Percentiles rank a stretch among this genome's conserved stretches.
These are phyloP conservation scores for Leccinum brunneo-olivaceum DNA, from an alignment of 1,284 basidiomycete genomes.

Conservation along the genomic window DNA sequence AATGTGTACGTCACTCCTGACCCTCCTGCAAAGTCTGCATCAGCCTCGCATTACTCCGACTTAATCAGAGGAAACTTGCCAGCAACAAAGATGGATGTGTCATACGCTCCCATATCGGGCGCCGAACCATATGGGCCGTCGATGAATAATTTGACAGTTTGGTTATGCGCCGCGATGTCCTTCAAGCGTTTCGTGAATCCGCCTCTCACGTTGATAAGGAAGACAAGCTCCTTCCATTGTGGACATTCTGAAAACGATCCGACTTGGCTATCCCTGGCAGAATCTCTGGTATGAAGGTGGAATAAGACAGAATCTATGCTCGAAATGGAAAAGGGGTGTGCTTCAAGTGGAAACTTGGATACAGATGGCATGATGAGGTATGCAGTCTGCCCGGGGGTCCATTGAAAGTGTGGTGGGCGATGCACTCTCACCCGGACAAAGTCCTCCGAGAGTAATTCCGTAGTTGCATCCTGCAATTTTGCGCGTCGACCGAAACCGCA, in stretches of 20 bases:
- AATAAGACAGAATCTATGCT: slow-evolving; percentile 33
- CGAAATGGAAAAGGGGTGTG: slow-evolving; percentile 53
- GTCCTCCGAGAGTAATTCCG: slow-evolving; percentile 22
- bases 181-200: slow-evolving; percentile 37
- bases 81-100: slow-evolving; percentile 35
- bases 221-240: slow-evolving; percentile 38
- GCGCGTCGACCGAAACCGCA: slow-evolving; percentile 16
- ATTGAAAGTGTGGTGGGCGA: slow-evolving; percentile 24
- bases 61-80: slow-evolving; percentile 18
- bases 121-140: slow-evolving; percentile 41
- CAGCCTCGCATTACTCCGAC: background rate
- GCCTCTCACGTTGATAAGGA: slow-evolving; percentile 43
- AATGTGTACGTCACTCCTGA: slow-evolving; percentile 38
- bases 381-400: slow-evolving; percentile 46
- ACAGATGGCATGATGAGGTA: slow-evolving; percentile 42
- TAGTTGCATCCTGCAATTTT: slow-evolving; percentile 19
- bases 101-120: slow-evolving; percentile 31
- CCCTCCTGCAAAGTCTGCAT: slow-evolving; percentile 30
- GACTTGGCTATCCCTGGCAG: background rate
- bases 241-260: slow-evolving; percentile 2
- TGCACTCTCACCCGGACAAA: slow-evolving; percentile 21
- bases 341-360: slow-evolving; percentile 38
- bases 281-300: background rate
- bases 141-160: slow-evolving; percentile 30
- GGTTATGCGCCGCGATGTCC: slow-evolving; percentile 22